Conservation (phyloP, 2,329 filamentous ascomycete genomes). For the Claviceps spartinae region DNA sequence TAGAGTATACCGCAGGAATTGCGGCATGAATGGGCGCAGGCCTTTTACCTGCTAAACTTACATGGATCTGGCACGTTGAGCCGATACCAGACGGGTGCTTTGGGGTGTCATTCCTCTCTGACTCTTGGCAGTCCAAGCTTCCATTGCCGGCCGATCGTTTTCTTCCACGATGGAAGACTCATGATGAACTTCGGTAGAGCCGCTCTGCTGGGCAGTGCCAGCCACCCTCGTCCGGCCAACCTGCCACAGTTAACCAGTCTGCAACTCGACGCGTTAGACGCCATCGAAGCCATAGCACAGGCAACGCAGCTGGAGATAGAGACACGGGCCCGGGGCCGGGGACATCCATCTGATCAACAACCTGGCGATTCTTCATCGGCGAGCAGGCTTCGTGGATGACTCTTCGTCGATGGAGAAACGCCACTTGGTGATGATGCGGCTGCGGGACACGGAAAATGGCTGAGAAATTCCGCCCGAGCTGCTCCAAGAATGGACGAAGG, state of each 20-base stretch:
- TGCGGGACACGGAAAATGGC: slow-evolving; percentile 36
- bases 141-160: slow-evolving; percentile 43
- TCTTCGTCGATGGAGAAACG: slow-evolving; percentile 30
- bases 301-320: slow-evolving; percentile 42
- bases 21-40: slow-evolving; percentile 36
- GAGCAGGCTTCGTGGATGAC: slow-evolving; percentile 43
- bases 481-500: slow-evolving; percentile 35
- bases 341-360: slow-evolving; percentile 56
- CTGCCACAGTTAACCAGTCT: slow-evolving; percentile 34
- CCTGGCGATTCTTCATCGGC: slow-evolving; percentile 44
- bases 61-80: slow-evolving; percentile 42
- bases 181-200: slow-evolving; percentile 48
- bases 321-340: slow-evolving; percentile 31
- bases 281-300: slow-evolving; percentile 39
- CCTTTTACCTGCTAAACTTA: slow-evolving; percentile 30
- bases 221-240: slow-evolving; percentile 36
- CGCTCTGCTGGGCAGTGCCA: slow-evolving; percentile 37
- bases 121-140: slow-evolving; percentile 33
- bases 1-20: slow-evolving; percentile 39
- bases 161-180: slow-evolving; percentile 34
- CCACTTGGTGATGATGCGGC: slow-evolving; percentile 46
- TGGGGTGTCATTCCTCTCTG: background rate
- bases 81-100: slow-evolving; percentile 48
- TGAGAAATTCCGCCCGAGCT: slow-evolving; percentile 38
- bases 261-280: slow-evolving; percentile 44